These are phyloP conservation scores for Fusarium bulbicola DNA, from an alignment of 2,329 filamentous ascomycete genomes.

Conservation along the genomic window DNA sequence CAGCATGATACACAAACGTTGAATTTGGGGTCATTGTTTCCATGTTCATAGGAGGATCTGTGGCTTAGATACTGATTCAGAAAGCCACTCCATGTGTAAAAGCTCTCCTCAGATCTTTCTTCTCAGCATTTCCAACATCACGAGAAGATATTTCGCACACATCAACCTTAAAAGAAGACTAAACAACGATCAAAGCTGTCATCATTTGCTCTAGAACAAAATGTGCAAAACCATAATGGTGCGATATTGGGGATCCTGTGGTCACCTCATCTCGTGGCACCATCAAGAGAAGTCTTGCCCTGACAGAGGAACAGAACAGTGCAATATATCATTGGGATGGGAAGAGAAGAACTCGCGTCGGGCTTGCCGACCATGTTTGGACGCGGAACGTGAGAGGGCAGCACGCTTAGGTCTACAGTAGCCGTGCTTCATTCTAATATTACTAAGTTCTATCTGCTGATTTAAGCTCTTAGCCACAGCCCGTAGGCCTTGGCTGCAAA, in stretches of 20 bases:
- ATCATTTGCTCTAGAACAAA: not conserved
- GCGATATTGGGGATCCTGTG: not conserved
- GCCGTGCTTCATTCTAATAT: accelerated
- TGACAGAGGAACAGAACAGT: not conserved
- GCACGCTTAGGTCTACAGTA: not conserved
- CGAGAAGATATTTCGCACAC: accelerated
- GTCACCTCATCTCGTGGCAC: not conserved
- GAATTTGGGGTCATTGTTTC: not conserved
- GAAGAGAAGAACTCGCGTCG: not conserved
- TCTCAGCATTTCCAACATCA: too few relatives aligned
- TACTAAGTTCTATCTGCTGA: not conserved
- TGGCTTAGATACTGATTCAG: not conserved
- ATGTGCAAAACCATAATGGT: not conserved
- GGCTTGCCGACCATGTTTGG: not conserved
- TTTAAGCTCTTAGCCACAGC: accelerated
- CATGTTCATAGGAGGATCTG: not conserved
- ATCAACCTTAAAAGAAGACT: accelerated
- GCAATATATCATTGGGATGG: not conserved
- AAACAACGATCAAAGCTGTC: accelerated
- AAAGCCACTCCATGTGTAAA: not conserved
- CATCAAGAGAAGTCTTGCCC: not conserved
- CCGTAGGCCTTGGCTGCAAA: accelerated
- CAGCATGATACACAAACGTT: accelerated
- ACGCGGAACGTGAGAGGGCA: not conserved
- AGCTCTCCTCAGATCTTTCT: too few relatives aligned